Percentiles rank a stretch among this genome's conserved stretches.
Evolutionary conservation across 2,329 filamentous ascomycete species (phyloP).

Genomic region (Ceratocystiopsis brevicomis): DNA sequence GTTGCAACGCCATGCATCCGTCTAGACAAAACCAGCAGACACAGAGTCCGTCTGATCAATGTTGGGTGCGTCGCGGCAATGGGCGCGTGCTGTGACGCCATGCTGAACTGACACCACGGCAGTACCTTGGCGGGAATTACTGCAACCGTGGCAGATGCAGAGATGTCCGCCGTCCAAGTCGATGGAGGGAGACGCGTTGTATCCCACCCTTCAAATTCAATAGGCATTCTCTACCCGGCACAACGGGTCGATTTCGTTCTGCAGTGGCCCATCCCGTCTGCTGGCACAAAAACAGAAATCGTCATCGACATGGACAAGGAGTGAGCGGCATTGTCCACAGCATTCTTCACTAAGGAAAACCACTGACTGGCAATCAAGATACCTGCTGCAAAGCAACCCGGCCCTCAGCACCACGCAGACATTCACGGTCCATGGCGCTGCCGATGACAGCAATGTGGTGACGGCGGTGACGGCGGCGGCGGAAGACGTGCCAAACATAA

Average conservation of each 20-base stretch:
- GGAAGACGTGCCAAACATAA: neutral
- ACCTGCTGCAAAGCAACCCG: no score
- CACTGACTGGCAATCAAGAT: no score
- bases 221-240: slow-evolving; percentile 11
- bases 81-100: neutral
- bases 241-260: slow-evolving; percentile 10
- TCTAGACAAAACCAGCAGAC: slow-evolving; percentile 9
- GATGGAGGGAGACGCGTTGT: slow-evolving; percentile 11
- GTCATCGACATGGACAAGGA: slow-evolving; percentile 11
- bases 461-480: no score
- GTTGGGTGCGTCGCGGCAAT: slow-evolving; percentile 6
- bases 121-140: slow-evolving; percentile 10
- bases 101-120: neutral
- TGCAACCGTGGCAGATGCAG: slow-evolving; percentile 7
- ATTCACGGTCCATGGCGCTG: no score
- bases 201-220: slow-evolving; percentile 1
- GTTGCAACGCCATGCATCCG: slow-evolving; percentile 6
- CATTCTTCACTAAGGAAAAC: no score
- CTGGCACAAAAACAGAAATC: slow-evolving; percentile 1
- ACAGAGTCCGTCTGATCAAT: slow-evolving; percentile 12
- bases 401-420: no score
- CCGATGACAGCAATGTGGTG: no score
- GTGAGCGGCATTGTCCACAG: neutral
- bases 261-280: slow-evolving; percentile 5
- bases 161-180: slow-evolving; percentile 8